A percentile compares a stretch with the other conserved stretches of the same genome.
Evolutionary conservation across 2,329 filamentous ascomycete species (phyloP).

Genomic region (Claviceps sp.): DNA sequence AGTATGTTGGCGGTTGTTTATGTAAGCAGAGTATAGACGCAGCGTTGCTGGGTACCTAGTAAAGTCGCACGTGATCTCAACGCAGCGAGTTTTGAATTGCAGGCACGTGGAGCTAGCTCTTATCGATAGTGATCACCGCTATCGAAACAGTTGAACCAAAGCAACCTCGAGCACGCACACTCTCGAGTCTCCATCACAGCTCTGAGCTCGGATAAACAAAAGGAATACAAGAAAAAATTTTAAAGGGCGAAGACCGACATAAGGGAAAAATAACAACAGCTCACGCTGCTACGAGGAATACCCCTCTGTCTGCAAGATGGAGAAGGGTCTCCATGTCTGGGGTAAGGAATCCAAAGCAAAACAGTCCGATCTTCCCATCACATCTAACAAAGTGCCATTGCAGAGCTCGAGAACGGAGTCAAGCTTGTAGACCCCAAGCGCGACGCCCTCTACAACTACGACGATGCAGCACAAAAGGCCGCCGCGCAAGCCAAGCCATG

Average conservation of each 20-base stretch:
- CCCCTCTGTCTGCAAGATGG: not conserved
- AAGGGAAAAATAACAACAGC: no score
- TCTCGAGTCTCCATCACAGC: not conserved
- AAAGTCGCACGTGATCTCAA: no score
- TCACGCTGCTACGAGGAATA: not conserved
- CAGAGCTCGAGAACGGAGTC: conserved; percentile 80
- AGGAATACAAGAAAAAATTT: not conserved
- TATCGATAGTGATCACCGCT: no score
- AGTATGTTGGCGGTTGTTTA: no score
- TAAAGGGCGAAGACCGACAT: no score
- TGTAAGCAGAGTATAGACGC: no score
- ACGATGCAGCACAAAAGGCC: conserved; percentile 52
- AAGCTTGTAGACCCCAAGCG: conserved; percentile 72
- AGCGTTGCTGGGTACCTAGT: no score
- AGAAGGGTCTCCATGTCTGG: not conserved
- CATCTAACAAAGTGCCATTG: not conserved
- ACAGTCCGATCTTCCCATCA: not conserved
- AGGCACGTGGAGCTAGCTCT: no score
- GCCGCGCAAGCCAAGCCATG: conserved; percentile 58
- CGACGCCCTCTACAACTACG: conserved; percentile 85
- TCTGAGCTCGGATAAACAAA: not conserved
- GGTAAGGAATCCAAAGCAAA: not conserved
- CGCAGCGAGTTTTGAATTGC: no score
- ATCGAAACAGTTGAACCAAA: no score
- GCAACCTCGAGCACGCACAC: no score